Conservation (phyloP, 108 stramenopile species). For the Nitzschia sp. region DNA sequence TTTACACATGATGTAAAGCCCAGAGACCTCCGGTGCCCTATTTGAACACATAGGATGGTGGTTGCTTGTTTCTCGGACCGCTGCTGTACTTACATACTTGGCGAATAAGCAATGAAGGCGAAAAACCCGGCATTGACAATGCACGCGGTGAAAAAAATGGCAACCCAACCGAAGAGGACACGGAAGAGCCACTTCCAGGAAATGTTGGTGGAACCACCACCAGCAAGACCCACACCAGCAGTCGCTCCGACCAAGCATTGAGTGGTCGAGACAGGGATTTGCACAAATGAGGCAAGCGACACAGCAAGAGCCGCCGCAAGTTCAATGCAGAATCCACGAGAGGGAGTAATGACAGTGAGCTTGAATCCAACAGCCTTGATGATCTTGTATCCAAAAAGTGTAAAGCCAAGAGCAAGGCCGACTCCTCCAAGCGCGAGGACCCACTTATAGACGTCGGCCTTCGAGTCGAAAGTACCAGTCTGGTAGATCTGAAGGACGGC, state of each 20-base stretch:
- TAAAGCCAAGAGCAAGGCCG: conserved; percentile 60
- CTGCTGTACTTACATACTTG: too few relatives aligned
- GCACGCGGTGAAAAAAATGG: conserved; percentile 43
- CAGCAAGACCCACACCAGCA: conserved; percentile 57
- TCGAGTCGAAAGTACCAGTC: conserved; percentile 23
- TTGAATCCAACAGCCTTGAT: conserved; percentile 57
- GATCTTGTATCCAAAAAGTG: conserved; percentile 50
- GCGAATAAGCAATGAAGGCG: background rate
- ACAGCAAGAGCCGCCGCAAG: conserved; percentile 59
- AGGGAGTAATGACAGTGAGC: conserved; percentile 43
- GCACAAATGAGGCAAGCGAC: conserved; percentile 60
- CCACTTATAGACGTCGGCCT: conserved; percentile 51
- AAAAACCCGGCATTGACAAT: conserved; percentile 48
- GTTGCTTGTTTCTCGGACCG: too few relatives aligned
- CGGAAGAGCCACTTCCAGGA: conserved; percentile 40
- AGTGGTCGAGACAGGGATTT: conserved; percentile 66
- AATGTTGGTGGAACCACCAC: conserved; percentile 40
- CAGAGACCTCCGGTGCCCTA: too few relatives aligned
- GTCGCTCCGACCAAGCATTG: conserved; percentile 72
- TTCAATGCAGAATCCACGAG: conserved; percentile 59
- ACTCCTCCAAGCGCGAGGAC: conserved; percentile 59
- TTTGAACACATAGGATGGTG: too few relatives aligned
- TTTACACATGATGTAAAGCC: too few relatives aligned
- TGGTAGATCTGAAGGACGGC: conserved; percentile 59
- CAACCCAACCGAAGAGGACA: conserved; percentile 53